These are phyloP conservation scores for Cadophora gregata DNA, from an alignment of 2,329 filamentous ascomycete species.

Conservation along the genomic window DNA sequence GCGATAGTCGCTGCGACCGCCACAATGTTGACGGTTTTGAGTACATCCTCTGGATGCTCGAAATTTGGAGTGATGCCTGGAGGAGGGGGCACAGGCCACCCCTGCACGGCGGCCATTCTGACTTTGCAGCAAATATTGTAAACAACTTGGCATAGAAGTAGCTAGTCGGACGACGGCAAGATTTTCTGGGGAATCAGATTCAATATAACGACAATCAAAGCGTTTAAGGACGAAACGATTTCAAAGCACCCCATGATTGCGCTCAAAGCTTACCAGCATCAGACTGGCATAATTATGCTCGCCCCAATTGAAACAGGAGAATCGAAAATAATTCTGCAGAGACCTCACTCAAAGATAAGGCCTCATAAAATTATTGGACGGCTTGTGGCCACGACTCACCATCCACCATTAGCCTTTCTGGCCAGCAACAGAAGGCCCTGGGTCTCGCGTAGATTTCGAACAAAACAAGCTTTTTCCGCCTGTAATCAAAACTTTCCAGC, in stretches of 20 bases:
- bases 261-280: background rate
- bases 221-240: background rate
- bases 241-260: background rate
- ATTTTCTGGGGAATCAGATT: background rate
- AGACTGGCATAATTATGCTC: background rate
- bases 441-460: background rate
- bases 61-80: slow-evolving; percentile 12
- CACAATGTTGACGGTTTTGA: slow-evolving; percentile 13
- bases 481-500: background rate
- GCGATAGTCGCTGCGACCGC: background rate
- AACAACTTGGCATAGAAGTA: background rate
- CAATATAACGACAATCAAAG: slow-evolving; percentile 4
- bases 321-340: background rate
- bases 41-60: slow-evolving; percentile 13
- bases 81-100: slow-evolving; percentile 9
- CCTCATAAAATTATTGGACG: background rate
- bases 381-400: background rate
- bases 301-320: background rate
- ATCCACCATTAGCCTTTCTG: background rate
- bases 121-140: background rate
- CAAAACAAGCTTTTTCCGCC: background rate
- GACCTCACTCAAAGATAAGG: background rate
- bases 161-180: background rate
- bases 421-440: background rate
- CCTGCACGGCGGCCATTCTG: background rate